Evolutionary conservation across 805 yeast genomes (phyloP), one percentile per base, ranked within the genome.

Genomic region (Zygosaccharomyces pseudorouxii): DNA sequence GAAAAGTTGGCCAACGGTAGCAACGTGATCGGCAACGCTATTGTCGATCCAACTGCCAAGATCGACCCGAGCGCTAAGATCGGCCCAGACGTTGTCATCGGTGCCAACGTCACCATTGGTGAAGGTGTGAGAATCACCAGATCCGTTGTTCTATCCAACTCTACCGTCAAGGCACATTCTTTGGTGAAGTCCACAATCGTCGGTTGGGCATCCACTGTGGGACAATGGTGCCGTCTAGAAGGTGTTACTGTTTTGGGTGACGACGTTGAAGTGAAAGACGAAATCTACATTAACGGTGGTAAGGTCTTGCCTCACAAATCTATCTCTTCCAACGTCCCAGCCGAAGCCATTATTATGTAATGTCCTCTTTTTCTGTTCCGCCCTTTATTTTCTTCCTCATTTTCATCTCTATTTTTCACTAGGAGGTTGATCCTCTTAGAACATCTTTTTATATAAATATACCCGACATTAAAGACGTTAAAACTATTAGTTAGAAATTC

Each of bases 81-180:
- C 67, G 99, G 99, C 69, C 99, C 99, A 62, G 88, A 89, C 67
- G 99, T 93, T 53, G 92, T 87, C 53, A 87, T 93, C 67, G 99
- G 99, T 68, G 98, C 98, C 67, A 88, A 90, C 70, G 96, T 87
- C 58, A 80, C 82, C 62, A 81, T 93, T 65, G 99, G 98, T 65
- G 96, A 89, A 68, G 99, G 99, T 81, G 99, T 93, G 60, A 89
- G 99, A 80, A 86, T 93, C 69, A 89, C 89, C 70, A 85, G 97
- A 76, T 85, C 96, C 42, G 98, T 95, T 49, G 81, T 93, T 60
- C 79, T 93, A 72, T 81, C 86, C 69, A 86, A 90, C 79, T 89
- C 97, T 50, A 79, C 80, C 65, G 85, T 93, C 71, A 89, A 87
- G 76, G 97, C 89, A 70, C 99, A 93, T 74, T 97, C 99, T 62